Conservation (phyloP, 2,329 filamentous ascomycete species). For the Aspergillus sp. region DNA sequence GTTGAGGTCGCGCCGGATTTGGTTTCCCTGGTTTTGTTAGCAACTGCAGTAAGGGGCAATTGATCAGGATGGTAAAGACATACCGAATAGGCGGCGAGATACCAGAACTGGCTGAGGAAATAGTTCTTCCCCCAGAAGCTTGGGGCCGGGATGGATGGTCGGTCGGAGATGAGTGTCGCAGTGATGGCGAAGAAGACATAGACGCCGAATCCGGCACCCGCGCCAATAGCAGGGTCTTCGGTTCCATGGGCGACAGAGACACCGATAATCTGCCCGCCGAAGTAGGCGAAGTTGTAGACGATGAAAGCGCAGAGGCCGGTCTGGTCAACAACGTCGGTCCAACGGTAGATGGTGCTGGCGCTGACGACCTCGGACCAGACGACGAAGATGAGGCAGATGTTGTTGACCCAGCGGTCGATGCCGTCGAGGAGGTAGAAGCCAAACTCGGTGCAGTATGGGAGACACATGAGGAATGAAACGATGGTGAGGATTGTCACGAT, state of each 20-base stretch:
- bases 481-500: slow-evolving; percentile 54
- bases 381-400: slow-evolving; percentile 58
- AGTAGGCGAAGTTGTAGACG: slow-evolving; percentile 56
- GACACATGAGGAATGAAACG: slow-evolving; percentile 54
- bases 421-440: slow-evolving; percentile 58
- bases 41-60: no score
- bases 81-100: slow-evolving; percentile 59
- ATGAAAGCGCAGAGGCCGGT: slow-evolving; percentile 50
- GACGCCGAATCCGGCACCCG: slow-evolving; percentile 55
- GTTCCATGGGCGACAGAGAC: slow-evolving; percentile 50
- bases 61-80: slow-evolving; percentile 18
- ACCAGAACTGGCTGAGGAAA: slow-evolving; percentile 51
- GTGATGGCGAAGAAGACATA: slow-evolving; percentile 45
- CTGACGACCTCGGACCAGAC: slow-evolving; percentile 57
- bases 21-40: slow-evolving; percentile 48
- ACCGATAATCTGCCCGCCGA: slow-evolving; percentile 54
- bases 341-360: slow-evolving; percentile 58
- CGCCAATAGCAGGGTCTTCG: slow-evolving; percentile 45
- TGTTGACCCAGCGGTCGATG: slow-evolving; percentile 58
- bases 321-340: slow-evolving; percentile 53
- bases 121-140: slow-evolving; percentile 44
- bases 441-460: slow-evolving; percentile 60
- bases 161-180: slow-evolving; percentile 28
- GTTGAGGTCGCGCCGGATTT: slow-evolving; percentile 58
- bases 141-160: slow-evolving; percentile 44